Conservation (phyloP, 768 basidiomycete genomes). For the Candolleomyces aberdarensis region DNA sequence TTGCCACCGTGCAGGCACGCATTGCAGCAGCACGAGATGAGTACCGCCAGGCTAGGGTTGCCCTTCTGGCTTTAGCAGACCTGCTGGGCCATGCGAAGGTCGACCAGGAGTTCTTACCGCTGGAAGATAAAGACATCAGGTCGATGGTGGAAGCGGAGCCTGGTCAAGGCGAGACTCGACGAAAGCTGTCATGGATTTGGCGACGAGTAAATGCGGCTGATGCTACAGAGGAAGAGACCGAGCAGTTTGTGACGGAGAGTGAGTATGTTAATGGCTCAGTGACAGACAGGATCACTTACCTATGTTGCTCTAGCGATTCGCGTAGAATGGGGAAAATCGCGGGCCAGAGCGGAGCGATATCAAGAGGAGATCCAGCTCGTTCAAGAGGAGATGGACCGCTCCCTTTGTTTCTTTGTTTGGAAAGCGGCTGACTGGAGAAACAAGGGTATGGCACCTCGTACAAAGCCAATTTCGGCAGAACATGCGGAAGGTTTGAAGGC, state of each 20-base stretch:
- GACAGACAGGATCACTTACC: too few species aligned
- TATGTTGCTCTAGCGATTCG: neutral
- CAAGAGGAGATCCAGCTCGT: constrained; percentile 13
- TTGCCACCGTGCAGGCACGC: constrained; percentile 13
- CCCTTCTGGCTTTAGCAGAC: neutral
- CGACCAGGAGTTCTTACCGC: neutral
- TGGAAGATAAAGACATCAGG: neutral
- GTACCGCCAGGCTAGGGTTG: neutral
- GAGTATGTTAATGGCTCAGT: neutral
- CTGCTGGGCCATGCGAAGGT: neutral
- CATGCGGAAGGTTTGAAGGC: neutral
- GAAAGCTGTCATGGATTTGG: constrained; percentile 19
- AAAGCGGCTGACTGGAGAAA: constrained; percentile 9
- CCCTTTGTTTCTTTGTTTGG: constrained; percentile 8
- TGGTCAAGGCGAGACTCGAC: constrained; percentile 10
- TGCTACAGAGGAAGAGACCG: neutral
- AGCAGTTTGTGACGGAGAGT: neutral
- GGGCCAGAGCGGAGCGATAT: neutral
- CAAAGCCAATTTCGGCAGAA: neutral
- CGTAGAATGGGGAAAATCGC: constrained; percentile 1
- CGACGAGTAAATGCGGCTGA: neutral
- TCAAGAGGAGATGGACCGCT: constrained; percentile 15
- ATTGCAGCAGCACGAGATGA: constrained; percentile 10
- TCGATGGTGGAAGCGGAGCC: neutral
- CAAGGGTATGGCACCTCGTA: neutral